Base-by-base conservation (phyloP, 139 green algal species). In the Micractinium sp. region DNA sequence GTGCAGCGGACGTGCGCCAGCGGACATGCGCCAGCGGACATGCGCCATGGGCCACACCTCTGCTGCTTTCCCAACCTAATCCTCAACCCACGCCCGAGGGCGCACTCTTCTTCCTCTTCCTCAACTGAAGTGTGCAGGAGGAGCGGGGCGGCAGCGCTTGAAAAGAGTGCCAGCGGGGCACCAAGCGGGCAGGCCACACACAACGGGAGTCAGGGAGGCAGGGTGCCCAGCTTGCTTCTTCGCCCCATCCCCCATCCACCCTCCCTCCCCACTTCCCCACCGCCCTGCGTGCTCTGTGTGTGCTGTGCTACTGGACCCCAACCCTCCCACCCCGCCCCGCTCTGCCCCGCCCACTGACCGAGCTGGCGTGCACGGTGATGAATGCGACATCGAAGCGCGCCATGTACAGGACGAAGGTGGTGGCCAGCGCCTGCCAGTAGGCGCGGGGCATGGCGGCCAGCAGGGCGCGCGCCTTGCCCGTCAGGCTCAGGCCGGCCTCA, bases 311-410 rank as follows among this genome's bases (percentile, higher is more conserved):
- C 47, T 56, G 7, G 5, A 56, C 47, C 47, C 5, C 47, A 56
- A 56, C 9, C 47, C 9, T 73, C 12, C 63, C 47, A 56, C 47
- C 7, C 14, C 23, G 7, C 20, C 22, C 23, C 63, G 35, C 35
- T 0, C 31, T 33, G 36, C 41, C 31, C 38, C 20, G 13, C 3
- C 31, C 31, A 66, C 89, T 56, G 75, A 96, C 95, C 85, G 91
- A 87, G 82, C 95, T 96, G 82, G 95, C 96, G 29, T 95, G 88
- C 25, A 98, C 87, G 1, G 90, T 94, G 60, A 97, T 91, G 92
- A 97, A 98, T 27, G 93, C 95, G 56, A 94, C 91, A 80, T 98
- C 96, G 81, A 98, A 98, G 81, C 96, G 94, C 1, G 95, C 95
- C 88, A 98, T 95, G 91, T 97, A 97, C 23, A 98, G 93, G 1